These are phyloP conservation scores for Ramaria rubella DNA, from an alignment of 768 basidiomycete genomes.

Conservation along the genomic window DNA sequence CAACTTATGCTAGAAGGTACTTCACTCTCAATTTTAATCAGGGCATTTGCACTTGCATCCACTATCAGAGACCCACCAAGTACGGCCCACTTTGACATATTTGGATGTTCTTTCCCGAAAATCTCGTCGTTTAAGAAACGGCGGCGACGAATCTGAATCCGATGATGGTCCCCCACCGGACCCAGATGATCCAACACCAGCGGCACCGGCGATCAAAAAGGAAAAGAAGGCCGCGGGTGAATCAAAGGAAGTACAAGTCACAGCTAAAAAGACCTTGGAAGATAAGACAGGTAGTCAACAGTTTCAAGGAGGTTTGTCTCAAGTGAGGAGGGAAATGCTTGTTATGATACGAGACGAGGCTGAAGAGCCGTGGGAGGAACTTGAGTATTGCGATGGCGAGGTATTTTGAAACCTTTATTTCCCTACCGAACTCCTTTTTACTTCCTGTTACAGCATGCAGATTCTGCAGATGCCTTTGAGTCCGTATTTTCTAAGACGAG, in stretches of 20 bases:
- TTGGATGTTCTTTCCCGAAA: conserved; percentile 67
- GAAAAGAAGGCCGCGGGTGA: conserved; percentile 34
- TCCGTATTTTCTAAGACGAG: conserved; percentile 55
- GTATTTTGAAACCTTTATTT: conserved; percentile 33
- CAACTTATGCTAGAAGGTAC: conserved; percentile 1
- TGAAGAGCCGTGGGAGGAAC: conserved; percentile 67
- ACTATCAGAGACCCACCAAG: conserved; percentile 70
- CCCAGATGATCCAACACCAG: conserved; percentile 60
- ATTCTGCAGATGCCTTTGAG: conserved; percentile 53
- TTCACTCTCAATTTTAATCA: conserved; percentile 22
- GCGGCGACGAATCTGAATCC: conserved; percentile 57
- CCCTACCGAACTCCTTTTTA: background rate
- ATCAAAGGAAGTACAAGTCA: conserved; percentile 70
- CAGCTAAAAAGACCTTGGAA: conserved; percentile 57
- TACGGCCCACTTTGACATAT: conserved; percentile 78
- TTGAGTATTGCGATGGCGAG: conserved; percentile 59
- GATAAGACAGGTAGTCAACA: conserved; percentile 45
- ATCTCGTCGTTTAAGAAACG: conserved; percentile 37
- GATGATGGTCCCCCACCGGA: conserved; percentile 77
- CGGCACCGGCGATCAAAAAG: conserved; percentile 25
- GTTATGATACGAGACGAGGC: conserved; percentile 66
- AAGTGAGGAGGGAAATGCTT: conserved; percentile 70
- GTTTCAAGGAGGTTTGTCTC: conserved; percentile 61
- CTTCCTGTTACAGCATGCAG: conserved; percentile 41
- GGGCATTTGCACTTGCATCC: conserved; percentile 75